Base-by-base conservation (phyloP, 1,284 basidiomycete genomes). In the Moesziomyces antarcticus region DNA sequence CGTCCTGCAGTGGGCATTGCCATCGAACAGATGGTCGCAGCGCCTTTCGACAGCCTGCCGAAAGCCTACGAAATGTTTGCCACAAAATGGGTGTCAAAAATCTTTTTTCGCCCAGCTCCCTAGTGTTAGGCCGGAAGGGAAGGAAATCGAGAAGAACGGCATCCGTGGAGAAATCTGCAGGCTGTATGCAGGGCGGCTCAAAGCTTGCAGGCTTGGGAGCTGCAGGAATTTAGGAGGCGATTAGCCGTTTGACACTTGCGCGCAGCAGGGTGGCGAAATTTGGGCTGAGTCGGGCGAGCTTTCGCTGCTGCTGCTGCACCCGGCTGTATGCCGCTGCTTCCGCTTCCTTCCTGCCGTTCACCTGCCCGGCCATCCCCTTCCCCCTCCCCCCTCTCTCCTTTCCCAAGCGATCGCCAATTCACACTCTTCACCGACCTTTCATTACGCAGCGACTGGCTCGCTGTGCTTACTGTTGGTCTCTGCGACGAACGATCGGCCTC, bases 211-310 rank as follows among this genome's bases (percentile, higher is more conserved):
- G 20, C 37, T 13, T n/a, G 33, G 37, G 8, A 24, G n/a, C 25
- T 35, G 37, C 37, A 40, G 37, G 5, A 40, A 18, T 40, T 40
- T 18, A 18, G 18, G 37, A 18, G 18, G 37, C 37, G 55, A 56
- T 18, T 49, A 50, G 55, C 40, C 11, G 35, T 48, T 47, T 46
- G 56, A 52, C 50, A 59, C 49, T 3, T 42, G 20, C 24, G 14
- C 35, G 49, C 42, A 35, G 49, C 42, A 24, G 20, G 57, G 57
- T 60, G 57, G 57, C 57, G 57, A 53, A 45, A 59, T 37, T 24
- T 48, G 52, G 57, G 57, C 57, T 60, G 57, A 60, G 50, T 60
- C 56, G 56, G 10, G 24, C 48, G 22, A 48, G 35, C 50, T 35
- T n/a, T n/a, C n/a, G n/a, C n/a, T 6, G 4, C 37, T 2, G 37